Evolutionary conservation across 805 yeast species (phyloP).

Genomic region (Nakazawaea anatomiae): DNA sequence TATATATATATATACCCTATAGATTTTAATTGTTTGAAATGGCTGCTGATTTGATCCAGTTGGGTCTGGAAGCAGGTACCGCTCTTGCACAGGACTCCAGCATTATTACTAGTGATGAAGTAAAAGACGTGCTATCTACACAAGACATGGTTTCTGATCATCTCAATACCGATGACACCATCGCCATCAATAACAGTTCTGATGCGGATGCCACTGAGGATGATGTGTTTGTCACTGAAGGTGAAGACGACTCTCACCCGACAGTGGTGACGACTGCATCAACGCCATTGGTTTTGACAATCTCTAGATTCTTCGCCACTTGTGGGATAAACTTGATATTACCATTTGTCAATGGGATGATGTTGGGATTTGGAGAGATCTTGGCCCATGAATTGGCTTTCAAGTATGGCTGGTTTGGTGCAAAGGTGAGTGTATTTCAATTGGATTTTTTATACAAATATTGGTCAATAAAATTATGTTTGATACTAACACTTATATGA

Average conservation of each 20-base stretch:
- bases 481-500: neutral
- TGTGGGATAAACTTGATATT: constrained; percentile 70
- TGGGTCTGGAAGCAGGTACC: neutral
- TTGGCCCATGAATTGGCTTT: constrained; percentile 90
- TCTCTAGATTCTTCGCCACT: constrained; percentile 36
- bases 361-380: constrained; percentile 95
- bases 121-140: neutral
- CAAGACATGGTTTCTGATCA: neutral
- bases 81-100: constrained; percentile 4
- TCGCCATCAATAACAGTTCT: neutral
- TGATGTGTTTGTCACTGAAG: neutral
- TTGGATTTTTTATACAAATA: neutral
- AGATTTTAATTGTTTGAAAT: neutral
- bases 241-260: constrained; percentile 12
- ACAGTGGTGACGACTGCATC: constrained; percentile 17
- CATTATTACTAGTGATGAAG: neutral
- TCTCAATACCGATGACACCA: no score
- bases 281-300: constrained; percentile 14
- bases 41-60: neutral
- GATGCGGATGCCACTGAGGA: constrained; percentile 4
- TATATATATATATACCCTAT: no score
- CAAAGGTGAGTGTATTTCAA: constrained; percentile 37
- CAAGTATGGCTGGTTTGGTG: constrained; percentile 69
- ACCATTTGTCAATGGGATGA: constrained; percentile 89
- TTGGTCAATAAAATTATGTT: neutral